phyloP scores from a whole-genome alignment of 768 basidiomycete genomes.

The Pulveroboletus ravenelii region DNA sequence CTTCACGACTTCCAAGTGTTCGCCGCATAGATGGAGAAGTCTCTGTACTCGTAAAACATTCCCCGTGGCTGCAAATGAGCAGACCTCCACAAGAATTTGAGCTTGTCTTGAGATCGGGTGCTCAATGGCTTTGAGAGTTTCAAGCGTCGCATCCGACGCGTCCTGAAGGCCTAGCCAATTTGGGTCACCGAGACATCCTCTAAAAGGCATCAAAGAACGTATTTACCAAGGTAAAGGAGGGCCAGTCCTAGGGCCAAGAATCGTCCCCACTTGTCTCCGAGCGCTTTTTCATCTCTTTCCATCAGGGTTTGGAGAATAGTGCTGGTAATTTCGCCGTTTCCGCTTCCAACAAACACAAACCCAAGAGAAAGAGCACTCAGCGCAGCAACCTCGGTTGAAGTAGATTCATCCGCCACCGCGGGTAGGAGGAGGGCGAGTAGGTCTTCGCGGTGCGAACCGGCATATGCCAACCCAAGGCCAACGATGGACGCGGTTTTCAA shows the following conservation, averaged over 20 bases:
- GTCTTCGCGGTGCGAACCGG: constrained; percentile 89
- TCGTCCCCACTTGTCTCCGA: constrained; percentile 91
- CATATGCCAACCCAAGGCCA: constrained; percentile 91
- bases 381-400: constrained; percentile 85
- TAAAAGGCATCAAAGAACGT: background rate
- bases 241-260: constrained; percentile 90
- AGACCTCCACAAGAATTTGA: constrained; percentile 88
- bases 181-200: constrained; percentile 6
- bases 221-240: constrained; percentile 82
- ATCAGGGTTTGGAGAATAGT: constrained; percentile 88
- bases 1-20: constrained; percentile 63
- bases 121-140: constrained; percentile 88
- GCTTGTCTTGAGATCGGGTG: constrained; percentile 90
- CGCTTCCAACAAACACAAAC: constrained; percentile 93
- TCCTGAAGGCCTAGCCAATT: constrained; percentile 74
- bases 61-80: constrained; percentile 91
- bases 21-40: constrained; percentile 91
- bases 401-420: constrained; percentile 71
- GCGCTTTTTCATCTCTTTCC: constrained; percentile 69
- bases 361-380: constrained; percentile 86
- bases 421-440: constrained; percentile 74
- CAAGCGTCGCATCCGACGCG: constrained; percentile 87
- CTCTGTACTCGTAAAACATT: constrained; percentile 91
- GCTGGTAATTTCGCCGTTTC: constrained; percentile 86
- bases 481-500: constrained; percentile 86